These are phyloP conservation scores for Penicillium corylophilum DNA, from an alignment of 2,329 filamentous ascomycete species.

Conservation along the genomic window DNA sequence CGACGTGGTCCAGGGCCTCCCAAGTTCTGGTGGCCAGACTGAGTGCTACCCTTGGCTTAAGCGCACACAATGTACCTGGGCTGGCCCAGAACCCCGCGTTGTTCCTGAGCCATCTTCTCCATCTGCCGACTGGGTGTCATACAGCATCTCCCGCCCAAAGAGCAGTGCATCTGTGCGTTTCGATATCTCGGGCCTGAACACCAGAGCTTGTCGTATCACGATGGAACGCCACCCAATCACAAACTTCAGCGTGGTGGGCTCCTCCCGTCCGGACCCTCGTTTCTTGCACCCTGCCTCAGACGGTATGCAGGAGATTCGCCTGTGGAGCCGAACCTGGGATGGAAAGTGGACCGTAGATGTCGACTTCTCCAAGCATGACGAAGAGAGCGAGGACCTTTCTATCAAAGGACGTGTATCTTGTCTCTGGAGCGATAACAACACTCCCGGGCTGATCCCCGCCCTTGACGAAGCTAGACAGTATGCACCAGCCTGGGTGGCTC, in stretches of 20 bases:
- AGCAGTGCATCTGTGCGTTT: constrained; percentile 57
- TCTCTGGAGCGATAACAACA: constrained; percentile 84
- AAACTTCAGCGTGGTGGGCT: constrained; percentile 63
- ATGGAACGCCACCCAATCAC: constrained; percentile 66
- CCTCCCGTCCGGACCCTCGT: constrained; percentile 60
- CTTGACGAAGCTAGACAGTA: constrained; percentile 76
- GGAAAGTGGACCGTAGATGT: constrained; percentile 74
- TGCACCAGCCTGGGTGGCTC: constrained; percentile 74
- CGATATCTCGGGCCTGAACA: constrained; percentile 69
- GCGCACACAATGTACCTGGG: constrained; percentile 65
- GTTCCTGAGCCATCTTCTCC: constrained; percentile 42
- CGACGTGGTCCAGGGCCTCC: constrained; percentile 66
- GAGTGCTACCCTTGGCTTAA: constrained; percentile 33
- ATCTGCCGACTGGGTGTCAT: constrained; percentile 63
- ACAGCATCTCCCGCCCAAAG: constrained; percentile 55
- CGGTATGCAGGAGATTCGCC: constrained; percentile 66
- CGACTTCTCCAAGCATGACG: constrained; percentile 47
- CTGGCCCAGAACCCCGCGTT: constrained; percentile 66
- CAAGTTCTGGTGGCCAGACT: constrained; percentile 64
- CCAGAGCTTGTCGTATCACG: constrained; percentile 71
- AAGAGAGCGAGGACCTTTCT: constrained; percentile 36
- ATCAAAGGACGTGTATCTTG: constrained; percentile 70
- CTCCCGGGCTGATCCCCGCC: constrained; percentile 70
- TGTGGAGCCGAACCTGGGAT: constrained; percentile 82
- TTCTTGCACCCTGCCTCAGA: constrained; percentile 64